Conservation (phyloP, 1,139 yeast species). For the Saccharomyces pastorianus region DNA sequence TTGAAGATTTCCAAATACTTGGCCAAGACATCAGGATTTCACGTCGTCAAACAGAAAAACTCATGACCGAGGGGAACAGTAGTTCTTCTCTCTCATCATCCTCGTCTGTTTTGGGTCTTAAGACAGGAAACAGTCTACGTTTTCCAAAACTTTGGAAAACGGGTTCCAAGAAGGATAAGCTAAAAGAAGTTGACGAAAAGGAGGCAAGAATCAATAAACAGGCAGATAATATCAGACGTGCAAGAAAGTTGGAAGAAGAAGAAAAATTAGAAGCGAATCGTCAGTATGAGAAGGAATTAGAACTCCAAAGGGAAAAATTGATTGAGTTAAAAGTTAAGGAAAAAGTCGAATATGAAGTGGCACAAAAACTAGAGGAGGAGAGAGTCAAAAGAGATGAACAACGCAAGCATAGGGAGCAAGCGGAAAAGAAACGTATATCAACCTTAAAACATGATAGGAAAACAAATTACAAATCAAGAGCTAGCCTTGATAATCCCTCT, state of each 20-base stretch:
- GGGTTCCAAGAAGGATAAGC: slow-evolving; percentile 3
- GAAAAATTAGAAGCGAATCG: slow-evolving; percentile 11
- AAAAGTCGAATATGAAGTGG: slow-evolving; percentile 22
- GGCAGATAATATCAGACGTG: slow-evolving; percentile 18
- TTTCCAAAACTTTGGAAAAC: slow-evolving; percentile 10
- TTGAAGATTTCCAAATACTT: slow-evolving; percentile 25
- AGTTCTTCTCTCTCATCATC: background rate
- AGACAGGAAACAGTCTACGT: slow-evolving; percentile 6
- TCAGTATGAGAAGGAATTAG: slow-evolving; percentile 14
- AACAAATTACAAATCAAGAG: background rate
- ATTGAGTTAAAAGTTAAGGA: slow-evolving; percentile 21
- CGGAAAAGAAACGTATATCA: background rate
- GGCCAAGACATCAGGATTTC: slow-evolving; percentile 25
- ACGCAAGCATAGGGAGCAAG: background rate
- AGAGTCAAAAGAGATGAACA: slow-evolving; percentile 2
- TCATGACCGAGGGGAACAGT: slow-evolving; percentile 1
- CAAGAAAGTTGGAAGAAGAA: slow-evolving; percentile 11
- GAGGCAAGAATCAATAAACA: slow-evolving; percentile 8
- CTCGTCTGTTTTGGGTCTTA: slow-evolving; percentile 1
- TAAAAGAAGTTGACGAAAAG: slow-evolving; percentile 14
- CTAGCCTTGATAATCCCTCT: background rate
- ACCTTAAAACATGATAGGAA: background rate
- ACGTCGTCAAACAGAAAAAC: slow-evolving; percentile 8
- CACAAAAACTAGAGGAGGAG: slow-evolving; percentile 12
- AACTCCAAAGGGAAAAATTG: slow-evolving; percentile 15